These are phyloP conservation scores for Pichia sp. DNA, from an alignment of 1,139 yeast species.

Conservation along the genomic window DNA sequence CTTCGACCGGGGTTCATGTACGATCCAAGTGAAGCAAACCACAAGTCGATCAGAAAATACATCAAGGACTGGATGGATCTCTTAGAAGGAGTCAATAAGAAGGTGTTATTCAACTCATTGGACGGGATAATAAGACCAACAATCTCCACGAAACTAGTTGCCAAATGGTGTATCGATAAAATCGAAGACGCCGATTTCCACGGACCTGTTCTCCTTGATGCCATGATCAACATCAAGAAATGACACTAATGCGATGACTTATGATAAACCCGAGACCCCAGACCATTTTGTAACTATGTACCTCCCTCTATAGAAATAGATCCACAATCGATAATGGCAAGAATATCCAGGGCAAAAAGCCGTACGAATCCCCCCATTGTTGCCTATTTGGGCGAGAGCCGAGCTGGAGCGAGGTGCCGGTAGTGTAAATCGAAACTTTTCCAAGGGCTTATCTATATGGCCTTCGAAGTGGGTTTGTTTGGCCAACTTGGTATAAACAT, in stretches of 20 bases:
- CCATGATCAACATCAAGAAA: constrained; percentile 33
- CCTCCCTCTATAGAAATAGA: too few relatives aligned
- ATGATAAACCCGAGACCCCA: too few relatives aligned
- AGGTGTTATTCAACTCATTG: constrained; percentile 36
- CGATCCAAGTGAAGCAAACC: constrained; percentile 41
- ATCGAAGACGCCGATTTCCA: constrained; percentile 47
- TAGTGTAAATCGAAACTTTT: too few relatives aligned
- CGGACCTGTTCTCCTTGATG: constrained; percentile 62
- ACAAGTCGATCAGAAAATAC: constrained; percentile 33
- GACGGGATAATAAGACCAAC: constrained; percentile 59
- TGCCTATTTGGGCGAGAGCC: not conserved
- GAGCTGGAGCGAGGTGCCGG: too few relatives aligned
- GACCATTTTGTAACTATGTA: too few relatives aligned
- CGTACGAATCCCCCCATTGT: too few relatives aligned
- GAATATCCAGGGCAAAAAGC: too few relatives aligned
- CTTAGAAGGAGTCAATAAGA: constrained; percentile 45
- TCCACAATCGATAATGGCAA: too few relatives aligned
- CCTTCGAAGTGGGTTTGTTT: too few relatives aligned
- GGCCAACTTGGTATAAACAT: too few relatives aligned
- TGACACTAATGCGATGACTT: constrained; percentile 17
- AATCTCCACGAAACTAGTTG: constrained; percentile 68
- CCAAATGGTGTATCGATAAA: constrained; percentile 54
- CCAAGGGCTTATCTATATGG: too few relatives aligned
- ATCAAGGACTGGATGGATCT: constrained; percentile 36
- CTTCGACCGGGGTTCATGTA: constrained; percentile 85